phyloP scores from a whole-genome alignment of 805 yeast species.

The Yarrowia sp. region DNA sequence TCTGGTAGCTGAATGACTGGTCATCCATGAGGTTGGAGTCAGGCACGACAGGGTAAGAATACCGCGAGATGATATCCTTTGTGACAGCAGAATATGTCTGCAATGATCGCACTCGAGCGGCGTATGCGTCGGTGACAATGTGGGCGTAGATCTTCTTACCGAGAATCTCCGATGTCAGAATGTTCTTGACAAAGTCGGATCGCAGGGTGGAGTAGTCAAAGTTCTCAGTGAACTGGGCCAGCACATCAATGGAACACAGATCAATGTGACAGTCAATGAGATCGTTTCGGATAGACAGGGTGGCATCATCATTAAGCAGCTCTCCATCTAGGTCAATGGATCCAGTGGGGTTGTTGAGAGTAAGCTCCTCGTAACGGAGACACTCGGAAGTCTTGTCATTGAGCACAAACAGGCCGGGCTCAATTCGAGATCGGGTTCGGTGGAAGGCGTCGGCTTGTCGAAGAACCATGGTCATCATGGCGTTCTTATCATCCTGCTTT shows the following conservation, averaged over 20 bases:
- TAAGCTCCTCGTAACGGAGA: conserved; percentile 76
- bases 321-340: conserved; percentile 76
- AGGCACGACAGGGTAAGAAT: conserved; percentile 89
- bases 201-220: conserved; percentile 89
- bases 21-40: conserved; percentile 72
- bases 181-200: conserved; percentile 85
- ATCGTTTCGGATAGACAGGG: conserved; percentile 80
- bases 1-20: conserved; percentile 74
- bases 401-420: conserved; percentile 80
- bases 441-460: conserved; percentile 81
- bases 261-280: conserved; percentile 95
- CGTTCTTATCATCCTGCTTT: conserved; percentile 74
- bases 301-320: conserved; percentile 59
- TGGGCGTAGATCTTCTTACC: conserved; percentile 90
- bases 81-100: conserved; percentile 89
- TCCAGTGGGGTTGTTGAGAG: conserved; percentile 45
- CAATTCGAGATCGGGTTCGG: conserved; percentile 73
- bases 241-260: conserved; percentile 90
- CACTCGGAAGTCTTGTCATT: conserved; percentile 74
- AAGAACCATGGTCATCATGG: conserved; percentile 90
- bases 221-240: conserved; percentile 92
- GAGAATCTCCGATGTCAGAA: conserved; percentile 81
- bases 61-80: conserved; percentile 84
- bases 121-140: conserved; percentile 73
- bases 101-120: conserved; percentile 94